Base-by-base conservation (phyloP, 2,329 filamentous ascomycete species). In the Calonectria hawksworthii region DNA sequence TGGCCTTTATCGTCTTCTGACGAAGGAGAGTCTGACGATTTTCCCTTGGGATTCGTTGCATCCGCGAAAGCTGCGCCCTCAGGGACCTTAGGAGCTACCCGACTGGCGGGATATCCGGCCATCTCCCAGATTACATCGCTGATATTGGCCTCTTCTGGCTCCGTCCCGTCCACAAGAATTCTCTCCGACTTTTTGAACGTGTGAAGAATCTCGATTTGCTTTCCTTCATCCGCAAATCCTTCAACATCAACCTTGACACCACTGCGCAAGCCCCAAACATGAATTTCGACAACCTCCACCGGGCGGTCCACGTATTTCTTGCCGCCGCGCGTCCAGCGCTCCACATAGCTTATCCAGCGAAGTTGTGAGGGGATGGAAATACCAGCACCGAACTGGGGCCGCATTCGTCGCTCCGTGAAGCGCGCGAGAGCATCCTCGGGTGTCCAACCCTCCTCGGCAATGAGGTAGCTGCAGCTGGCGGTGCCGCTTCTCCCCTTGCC, bases 401-500 rank as follows among this genome's bases (percentile, higher is more conserved):
- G 89, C 97, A 99, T 99, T 34, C 97, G 90, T 66, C 95, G 88
- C 81, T 96, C 92, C 0, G 97, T 99, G 79, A 92, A 92, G 21
- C 90, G 85, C 1, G 86, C 86, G 10, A 92, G 86, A 1, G 91
- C 90, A 68, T 91, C 85, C 74, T 90, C 86, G 0, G 87, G 83
- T 28, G 84, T 87, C 90, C 90, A 92, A 0, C 90, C 90, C 82
- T 97, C 94, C 83, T 99, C 95, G 10, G 94, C 93, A 80, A 99
- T 97, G 73, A 99, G 88, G 83, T 98, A 99, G 79, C 94, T 95
- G 85, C 95, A 98, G 36, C 94, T 93, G 80, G 95, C 92, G 0
- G 95, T 98, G 5, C 97, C 97, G 77, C 95, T 98, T 66, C 97
- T 90, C 1, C 97, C 97, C 85, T 99, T 99, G 3, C 97, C 97